Percentiles rank a stretch among this genome's conserved stretches.
phyloP scores from a whole-genome alignment of 495 filamentous ascomycete genomes.

The Annulohypoxylon nitens region DNA sequence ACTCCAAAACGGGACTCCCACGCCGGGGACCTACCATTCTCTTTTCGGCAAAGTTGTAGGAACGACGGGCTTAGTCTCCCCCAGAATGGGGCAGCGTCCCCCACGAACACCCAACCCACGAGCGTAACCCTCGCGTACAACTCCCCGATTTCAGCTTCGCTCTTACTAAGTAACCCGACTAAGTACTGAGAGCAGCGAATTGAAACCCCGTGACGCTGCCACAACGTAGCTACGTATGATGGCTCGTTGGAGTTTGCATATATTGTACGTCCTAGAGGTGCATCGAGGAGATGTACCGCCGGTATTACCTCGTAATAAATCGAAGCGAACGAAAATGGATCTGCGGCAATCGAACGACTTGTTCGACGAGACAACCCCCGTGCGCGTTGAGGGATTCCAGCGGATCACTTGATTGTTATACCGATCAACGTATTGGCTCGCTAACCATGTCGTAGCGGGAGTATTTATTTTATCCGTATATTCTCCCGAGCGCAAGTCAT shows the following conservation, averaged over 20 bases:
- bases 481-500: constrained; percentile 46
- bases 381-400: constrained; percentile 27
- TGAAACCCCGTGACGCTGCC: constrained; percentile 7
- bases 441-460: constrained; percentile 37
- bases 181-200: not conserved
- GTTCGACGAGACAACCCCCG: constrained; percentile 14
- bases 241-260: constrained; percentile 39
- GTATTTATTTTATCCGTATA: constrained; percentile 48
- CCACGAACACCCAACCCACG: constrained; percentile 33
- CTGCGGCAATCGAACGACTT: constrained; percentile 40
- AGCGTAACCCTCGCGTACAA: constrained; percentile 2
- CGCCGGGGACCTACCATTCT: constrained; percentile 25
- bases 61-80: constrained; percentile 34
- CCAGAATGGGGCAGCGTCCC: constrained; percentile 29
- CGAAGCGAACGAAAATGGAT: constrained; percentile 27
- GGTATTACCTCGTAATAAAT: constrained; percentile 35
- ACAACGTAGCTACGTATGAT: constrained; percentile 11
- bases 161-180: constrained; percentile 29
- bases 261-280: constrained; percentile 33
- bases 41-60: constrained; percentile 36
- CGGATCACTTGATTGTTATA: constrained; percentile 44
- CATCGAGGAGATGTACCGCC: constrained; percentile 37
- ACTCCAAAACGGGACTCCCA: constrained; percentile 12
- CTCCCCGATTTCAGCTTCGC: constrained; percentile 33
- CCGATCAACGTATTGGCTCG: constrained; percentile 40